A percentile compares a stretch with the other conserved stretches of the same genome.
phyloP scores from a whole-genome alignment of 1,284 basidiomycete genomes.

The Xerocomus amazonicus region DNA sequence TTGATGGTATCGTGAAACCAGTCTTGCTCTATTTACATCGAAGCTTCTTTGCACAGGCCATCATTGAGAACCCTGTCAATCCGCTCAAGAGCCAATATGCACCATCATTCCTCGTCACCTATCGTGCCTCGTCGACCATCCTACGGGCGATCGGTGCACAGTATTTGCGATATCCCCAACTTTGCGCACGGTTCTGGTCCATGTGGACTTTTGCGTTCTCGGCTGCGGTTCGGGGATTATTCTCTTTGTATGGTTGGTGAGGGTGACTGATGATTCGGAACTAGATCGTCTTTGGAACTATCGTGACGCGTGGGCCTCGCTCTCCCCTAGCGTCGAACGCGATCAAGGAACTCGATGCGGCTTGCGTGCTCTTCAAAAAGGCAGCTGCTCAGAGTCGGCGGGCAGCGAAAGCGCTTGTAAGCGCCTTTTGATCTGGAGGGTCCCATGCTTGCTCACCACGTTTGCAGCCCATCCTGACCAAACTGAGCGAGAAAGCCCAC shows the following conservation, averaged over 20 bases:
- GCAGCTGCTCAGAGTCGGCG: conserved; percentile 52
- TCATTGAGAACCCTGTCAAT: conserved; percentile 57
- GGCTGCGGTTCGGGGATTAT: conserved; percentile 46
- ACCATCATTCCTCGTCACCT: conserved; percentile 63
- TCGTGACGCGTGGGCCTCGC: conserved; percentile 60
- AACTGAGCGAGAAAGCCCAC: conserved; percentile 54
- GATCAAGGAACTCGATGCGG: conserved; percentile 60
- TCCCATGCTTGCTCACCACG: conserved; percentile 4
- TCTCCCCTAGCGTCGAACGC: conserved; percentile 57
- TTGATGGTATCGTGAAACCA: conserved; percentile 25
- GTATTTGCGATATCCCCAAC: conserved; percentile 48
- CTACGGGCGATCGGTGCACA: conserved; percentile 55
- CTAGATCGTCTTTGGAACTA: conserved; percentile 64
- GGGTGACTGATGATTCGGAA: conserved; percentile 9
- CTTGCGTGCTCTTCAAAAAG: conserved; percentile 55
- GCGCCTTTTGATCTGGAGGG: conserved; percentile 20
- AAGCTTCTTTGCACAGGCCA: conserved; percentile 66
- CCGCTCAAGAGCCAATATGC: conserved; percentile 58
- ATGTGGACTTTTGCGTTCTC: conserved; percentile 68
- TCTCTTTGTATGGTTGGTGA: background rate
- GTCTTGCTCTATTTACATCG: conserved; percentile 68
- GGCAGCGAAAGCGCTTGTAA: conserved; percentile 58
- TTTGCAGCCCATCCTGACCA: conserved; percentile 49
- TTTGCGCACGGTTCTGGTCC: conserved; percentile 53
- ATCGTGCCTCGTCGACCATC: conserved; percentile 53